Conservation (phyloP, 2,329 filamentous ascomycete species). For the Fusarium tanahbumbuense region DNA sequence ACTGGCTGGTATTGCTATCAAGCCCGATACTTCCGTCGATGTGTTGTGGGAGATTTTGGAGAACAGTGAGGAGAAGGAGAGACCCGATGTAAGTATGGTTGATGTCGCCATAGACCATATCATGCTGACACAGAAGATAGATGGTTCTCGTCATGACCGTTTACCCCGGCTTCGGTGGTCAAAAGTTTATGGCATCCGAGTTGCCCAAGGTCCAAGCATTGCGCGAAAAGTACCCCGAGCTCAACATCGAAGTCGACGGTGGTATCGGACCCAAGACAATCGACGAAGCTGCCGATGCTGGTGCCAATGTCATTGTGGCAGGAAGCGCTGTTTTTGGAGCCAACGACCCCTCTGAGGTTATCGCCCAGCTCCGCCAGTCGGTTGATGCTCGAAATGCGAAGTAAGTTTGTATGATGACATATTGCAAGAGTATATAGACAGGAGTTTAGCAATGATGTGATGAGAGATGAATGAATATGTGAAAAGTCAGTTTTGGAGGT, state of each 20-base stretch:
- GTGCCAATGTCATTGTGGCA: constrained; percentile 97
- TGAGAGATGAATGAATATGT: constrained; percentile 25
- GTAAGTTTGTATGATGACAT: constrained; percentile 51
- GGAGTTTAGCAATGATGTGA: constrained; percentile 37
- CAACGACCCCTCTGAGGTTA: constrained; percentile 87
- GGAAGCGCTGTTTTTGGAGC: constrained; percentile 97
- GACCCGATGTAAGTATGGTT: constrained; percentile 81
- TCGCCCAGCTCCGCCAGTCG: constrained; percentile 80
- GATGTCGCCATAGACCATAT: not conserved
- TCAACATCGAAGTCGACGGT: constrained; percentile 98
- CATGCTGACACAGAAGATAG: constrained; percentile 59
- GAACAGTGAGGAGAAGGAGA: constrained; percentile 75
- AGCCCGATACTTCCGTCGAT: constrained; percentile 90
- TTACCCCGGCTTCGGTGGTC: constrained; percentile 94
- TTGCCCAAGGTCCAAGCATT: constrained; percentile 92
- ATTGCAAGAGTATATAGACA: constrained; percentile 26
- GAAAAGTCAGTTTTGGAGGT: constrained; percentile 9
- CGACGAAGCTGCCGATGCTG: constrained; percentile 92
- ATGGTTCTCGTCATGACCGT: constrained; percentile 99
- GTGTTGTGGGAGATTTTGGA: constrained; percentile 93
- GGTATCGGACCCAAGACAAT: constrained; percentile 90
- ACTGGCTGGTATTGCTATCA: constrained; percentile 94
- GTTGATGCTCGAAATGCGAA: constrained; percentile 70
- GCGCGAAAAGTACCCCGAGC: constrained; percentile 83
- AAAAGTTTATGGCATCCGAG: constrained; percentile 98